Evolutionary conservation across 495 filamentous ascomycete species (phyloP).

Genomic region (Penicillium macrosclerotiorum): DNA sequence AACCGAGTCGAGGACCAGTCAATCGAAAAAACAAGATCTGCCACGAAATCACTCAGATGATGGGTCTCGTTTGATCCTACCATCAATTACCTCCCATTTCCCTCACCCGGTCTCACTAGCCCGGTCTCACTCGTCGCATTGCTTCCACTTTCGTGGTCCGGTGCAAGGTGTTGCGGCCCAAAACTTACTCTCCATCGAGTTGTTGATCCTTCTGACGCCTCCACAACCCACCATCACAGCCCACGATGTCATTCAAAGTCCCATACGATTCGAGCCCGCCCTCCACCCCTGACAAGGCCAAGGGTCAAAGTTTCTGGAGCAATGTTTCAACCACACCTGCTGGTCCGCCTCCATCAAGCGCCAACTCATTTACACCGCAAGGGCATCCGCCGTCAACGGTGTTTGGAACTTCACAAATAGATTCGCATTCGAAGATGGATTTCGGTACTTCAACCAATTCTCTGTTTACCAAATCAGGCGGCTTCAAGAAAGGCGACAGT

Average conservation of each 20-base stretch:
- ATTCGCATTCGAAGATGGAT: conserved; percentile 35
- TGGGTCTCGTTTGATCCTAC: conserved; percentile 1
- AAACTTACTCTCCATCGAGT: conserved; percentile 15
- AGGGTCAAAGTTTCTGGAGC: conserved; percentile 38
- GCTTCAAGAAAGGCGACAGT: conserved; percentile 42
- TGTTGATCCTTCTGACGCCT: conserved; percentile 8
- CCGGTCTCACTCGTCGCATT: conserved; percentile 1
- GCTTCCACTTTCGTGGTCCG: neutral
- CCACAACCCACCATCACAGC: conserved; percentile 12
- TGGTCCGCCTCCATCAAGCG: conserved; percentile 66
- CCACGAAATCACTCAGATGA: conserved; percentile 1
- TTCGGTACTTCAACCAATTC: conserved; percentile 30
- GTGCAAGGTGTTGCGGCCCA: conserved; percentile 27
- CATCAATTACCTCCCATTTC: neutral
- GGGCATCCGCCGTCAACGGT: conserved; percentile 63
- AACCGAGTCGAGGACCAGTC: neutral
- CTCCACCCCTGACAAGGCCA: conserved; percentile 43
- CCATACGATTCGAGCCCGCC: conserved; percentile 38
- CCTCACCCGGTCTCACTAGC: neutral
- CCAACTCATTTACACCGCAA: conserved; percentile 70
- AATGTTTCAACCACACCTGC: conserved; percentile 76
- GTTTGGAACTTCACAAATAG: conserved; percentile 65
- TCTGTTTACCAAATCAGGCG: conserved; percentile 39
- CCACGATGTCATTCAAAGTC: conserved; percentile 41
- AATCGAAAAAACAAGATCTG: conserved; percentile 2